Conservation (phyloP, 805 yeast species). For the Starmerella ratchasimensis region DNA sequence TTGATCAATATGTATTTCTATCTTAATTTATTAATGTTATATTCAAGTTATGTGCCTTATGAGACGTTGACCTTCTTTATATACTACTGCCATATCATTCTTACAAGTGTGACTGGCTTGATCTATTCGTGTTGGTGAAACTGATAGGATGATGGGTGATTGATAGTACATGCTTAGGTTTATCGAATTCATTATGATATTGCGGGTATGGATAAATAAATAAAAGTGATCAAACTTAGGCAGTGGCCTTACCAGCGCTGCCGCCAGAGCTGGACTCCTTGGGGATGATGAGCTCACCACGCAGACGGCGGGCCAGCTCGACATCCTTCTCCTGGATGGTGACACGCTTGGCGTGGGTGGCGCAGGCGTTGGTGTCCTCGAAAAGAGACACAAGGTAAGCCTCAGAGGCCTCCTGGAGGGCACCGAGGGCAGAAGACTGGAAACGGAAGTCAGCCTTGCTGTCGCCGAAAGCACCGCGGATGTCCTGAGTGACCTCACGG, state of each 20-base stretch:
- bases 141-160: no score
- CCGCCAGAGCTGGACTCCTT: no score
- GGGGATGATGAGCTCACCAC: conserved; percentile 45
- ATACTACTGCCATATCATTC: no score
- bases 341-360: conserved; percentile 87
- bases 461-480: conserved; percentile 47
- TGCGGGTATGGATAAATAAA: no score
- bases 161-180: no score
- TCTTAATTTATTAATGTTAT: not conserved
- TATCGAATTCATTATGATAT: no score
- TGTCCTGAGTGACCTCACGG: conserved; percentile 79
- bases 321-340: conserved; percentile 86
- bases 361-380: conserved; percentile 85
- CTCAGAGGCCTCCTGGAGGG: conserved; percentile 81
- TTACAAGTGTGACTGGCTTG: no score
- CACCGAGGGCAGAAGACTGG: conserved; percentile 83
- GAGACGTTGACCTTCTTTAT: no score
- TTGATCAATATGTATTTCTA: conserved; percentile 7
- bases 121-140: no score
- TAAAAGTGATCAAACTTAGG: no score
- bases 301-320: conserved; percentile 81
- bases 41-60: no score
- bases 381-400: conserved; percentile 75
- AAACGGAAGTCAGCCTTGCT: conserved; percentile 42
- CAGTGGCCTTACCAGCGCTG: no score